A percentile compares a stretch with the other conserved stretches of the same genome.
Evolutionary conservation across 805 yeast genomes (phyloP).

Genomic region (Monosporozyma servazzii): DNA sequence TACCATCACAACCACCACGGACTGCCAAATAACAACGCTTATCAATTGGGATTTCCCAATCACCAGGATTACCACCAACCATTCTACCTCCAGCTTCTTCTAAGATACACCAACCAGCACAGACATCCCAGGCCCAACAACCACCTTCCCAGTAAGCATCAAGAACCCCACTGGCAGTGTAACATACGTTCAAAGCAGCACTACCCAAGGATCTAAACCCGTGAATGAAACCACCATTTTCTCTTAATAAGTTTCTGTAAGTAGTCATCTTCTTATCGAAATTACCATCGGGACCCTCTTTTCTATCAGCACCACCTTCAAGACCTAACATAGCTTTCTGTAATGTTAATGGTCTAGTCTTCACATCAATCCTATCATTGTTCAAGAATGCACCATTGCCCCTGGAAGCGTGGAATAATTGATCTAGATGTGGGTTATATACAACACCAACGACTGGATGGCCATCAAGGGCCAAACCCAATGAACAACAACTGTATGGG

Average conservation of each 20-base stretch:
- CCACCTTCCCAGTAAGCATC: constrained; percentile 67
- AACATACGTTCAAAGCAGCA: constrained; percentile 54
- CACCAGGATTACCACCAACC: constrained; percentile 45
- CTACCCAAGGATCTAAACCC: constrained; percentile 56
- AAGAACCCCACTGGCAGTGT: constrained; percentile 47
- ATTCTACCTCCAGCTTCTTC: constrained; percentile 50
- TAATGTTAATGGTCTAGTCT: constrained; percentile 33
- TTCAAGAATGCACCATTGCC: constrained; percentile 50
- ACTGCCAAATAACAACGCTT: constrained; percentile 49
- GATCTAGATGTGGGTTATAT: constrained; percentile 50
- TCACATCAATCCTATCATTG: constrained; percentile 30
- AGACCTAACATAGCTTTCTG: constrained; percentile 48
- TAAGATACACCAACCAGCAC: constrained; percentile 58
- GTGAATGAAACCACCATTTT: constrained; percentile 49
- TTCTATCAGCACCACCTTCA: constrained; percentile 55
- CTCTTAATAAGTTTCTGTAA: constrained; percentile 36
- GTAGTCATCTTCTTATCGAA: constrained; percentile 43
- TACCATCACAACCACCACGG: constrained; percentile 37
- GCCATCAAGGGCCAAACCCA: constrained; percentile 44
- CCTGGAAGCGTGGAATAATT: constrained; percentile 44
- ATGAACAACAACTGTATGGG: constrained; percentile 53
- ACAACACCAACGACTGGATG: constrained; percentile 54
- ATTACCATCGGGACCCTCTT: constrained; percentile 43
- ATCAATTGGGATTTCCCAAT: constrained; percentile 42
- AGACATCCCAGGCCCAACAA: constrained; percentile 62